Percentiles rank a stretch among this genome's conserved stretches.
Conservation (phyloP, 169 alveolate species). For the Theileria annulata region DNA sequence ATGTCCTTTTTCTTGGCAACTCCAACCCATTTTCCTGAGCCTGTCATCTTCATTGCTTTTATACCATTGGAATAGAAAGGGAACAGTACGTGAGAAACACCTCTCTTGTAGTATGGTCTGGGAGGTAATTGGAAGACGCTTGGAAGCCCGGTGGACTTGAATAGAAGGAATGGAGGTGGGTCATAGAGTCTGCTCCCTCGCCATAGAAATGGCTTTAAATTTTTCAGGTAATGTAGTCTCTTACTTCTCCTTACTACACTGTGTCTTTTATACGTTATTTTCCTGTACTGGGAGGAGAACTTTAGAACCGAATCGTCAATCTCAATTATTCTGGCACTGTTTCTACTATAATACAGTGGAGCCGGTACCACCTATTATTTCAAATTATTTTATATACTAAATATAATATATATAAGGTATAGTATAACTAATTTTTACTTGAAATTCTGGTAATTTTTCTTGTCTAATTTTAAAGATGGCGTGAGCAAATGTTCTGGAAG, state of each 20-base stretch:
- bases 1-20: slow-evolving; percentile 13
- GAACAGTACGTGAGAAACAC: slow-evolving; percentile 43
- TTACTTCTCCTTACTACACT: slow-evolving; percentile 53
- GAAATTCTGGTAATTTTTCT: slow-evolving; percentile 38
- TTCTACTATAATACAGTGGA: slow-evolving; percentile 55
- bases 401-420: background rate
- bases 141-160: slow-evolving; percentile 58
- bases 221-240: slow-evolving; percentile 54
- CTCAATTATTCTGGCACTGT: slow-evolving; percentile 55
- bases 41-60: slow-evolving; percentile 31
- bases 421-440: slow-evolving; percentile 26
- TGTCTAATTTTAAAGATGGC: slow-evolving; percentile 51
- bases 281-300: slow-evolving; percentile 48
- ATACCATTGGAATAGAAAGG: slow-evolving; percentile 36
- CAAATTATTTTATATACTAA: no score
- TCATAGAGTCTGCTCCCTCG: slow-evolving; percentile 24
- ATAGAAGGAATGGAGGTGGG: slow-evolving; percentile 62
- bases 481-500: slow-evolving; percentile 46
- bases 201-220: slow-evolving; percentile 64
- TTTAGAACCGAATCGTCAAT: slow-evolving; percentile 60
- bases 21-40: slow-evolving; percentile 42
- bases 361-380: slow-evolving; percentile 54
- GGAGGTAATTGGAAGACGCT: slow-evolving; percentile 45
- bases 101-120: slow-evolving; percentile 53
- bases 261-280: slow-evolving; percentile 60